phyloP scores from a whole-genome alignment of 2,329 filamentous ascomycete genomes.

The Colletotrichum lupini region DNA sequence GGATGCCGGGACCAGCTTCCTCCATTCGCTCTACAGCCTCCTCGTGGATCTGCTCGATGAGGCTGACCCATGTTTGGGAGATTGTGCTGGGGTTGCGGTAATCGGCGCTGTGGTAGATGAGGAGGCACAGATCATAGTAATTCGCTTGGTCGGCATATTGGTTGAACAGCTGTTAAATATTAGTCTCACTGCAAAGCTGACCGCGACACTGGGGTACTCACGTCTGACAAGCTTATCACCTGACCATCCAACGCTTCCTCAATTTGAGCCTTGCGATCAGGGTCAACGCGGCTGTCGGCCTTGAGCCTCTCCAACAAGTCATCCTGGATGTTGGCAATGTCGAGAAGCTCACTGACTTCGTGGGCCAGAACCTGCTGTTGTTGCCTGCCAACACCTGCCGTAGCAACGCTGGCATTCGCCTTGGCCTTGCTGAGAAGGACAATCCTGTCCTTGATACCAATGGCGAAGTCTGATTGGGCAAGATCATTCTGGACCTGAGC shows the following conservation, averaged over 20 bases:
- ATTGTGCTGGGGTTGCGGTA: constrained; percentile 91
- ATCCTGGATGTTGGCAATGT: constrained; percentile 95
- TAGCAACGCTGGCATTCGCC: constrained; percentile 89
- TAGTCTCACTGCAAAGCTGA: constrained; percentile 21
- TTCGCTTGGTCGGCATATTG: constrained; percentile 88
- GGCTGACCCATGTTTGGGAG: constrained; percentile 82
- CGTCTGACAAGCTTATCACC: constrained; percentile 80
- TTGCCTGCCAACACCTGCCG: constrained; percentile 80
- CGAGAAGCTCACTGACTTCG: constrained; percentile 85
- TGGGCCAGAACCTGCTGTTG: constrained; percentile 87
- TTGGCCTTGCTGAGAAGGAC: constrained; percentile 91
- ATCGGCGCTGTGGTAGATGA: constrained; percentile 93
- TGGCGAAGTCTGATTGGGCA: constrained; percentile 82
- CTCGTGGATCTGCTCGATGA: constrained; percentile 79
- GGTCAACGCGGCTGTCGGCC: constrained; percentile 75
- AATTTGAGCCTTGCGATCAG: constrained; percentile 72
- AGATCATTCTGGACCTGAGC: constrained; percentile 87
- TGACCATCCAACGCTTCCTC: constrained; percentile 78
- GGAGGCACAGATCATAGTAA: constrained; percentile 93
- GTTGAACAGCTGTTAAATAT: constrained; percentile 80
- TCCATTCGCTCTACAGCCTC: constrained; percentile 58
- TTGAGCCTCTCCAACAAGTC: constrained; percentile 85
- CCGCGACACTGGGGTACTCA: constrained; percentile 56
- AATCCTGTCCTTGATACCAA: constrained; percentile 87
- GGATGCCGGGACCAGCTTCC: constrained; percentile 52